Evolutionary conservation across 805 yeast species (phyloP).

Genomic region (Sugiyamaella marilandica): DNA sequence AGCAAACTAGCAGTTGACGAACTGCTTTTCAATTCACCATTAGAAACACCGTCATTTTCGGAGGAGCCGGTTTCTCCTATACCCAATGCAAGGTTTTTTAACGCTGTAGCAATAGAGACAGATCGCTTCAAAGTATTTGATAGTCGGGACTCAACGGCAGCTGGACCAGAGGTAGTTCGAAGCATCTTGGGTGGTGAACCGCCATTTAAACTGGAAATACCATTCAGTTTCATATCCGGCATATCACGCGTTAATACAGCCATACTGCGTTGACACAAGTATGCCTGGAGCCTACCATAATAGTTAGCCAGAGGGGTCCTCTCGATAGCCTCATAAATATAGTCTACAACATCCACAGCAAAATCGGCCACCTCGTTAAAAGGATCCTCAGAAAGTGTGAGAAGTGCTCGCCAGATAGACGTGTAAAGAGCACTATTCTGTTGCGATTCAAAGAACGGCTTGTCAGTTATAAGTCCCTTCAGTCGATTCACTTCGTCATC

Average conservation of each 20-base stretch:
- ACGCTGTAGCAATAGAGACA: slow-evolving; percentile 23
- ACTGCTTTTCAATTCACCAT: not conserved
- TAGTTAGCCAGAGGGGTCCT: slow-evolving; percentile 53
- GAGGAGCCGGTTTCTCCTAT: not conserved
- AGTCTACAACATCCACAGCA: slow-evolving; percentile 73
- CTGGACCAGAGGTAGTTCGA: not conserved
- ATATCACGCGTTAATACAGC: not conserved
- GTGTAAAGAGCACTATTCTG: slow-evolving; percentile 85
- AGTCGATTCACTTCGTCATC: slow-evolving; percentile 67
- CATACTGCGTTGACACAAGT: not conserved
- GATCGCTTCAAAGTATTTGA: slow-evolving; percentile 23
- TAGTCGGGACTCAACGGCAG: slow-evolving; percentile 8
- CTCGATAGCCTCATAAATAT: slow-evolving; percentile 56
- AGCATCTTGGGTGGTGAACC: not conserved
- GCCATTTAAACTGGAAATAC: not conserved
- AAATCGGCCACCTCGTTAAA: slow-evolving; percentile 69
- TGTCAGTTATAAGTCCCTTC: slow-evolving; percentile 28
- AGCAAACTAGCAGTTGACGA: not conserved
- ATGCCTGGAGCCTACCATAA: not conserved
- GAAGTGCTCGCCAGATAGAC: slow-evolving; percentile 80
- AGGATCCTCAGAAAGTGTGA: slow-evolving; percentile 82
- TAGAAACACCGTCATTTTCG: not conserved
- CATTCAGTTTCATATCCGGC: not conserved
- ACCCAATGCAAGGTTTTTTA: slow-evolving; percentile 20
- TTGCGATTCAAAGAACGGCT: slow-evolving; percentile 38